phyloP scores from a whole-genome alignment of 495 filamentous ascomycete genomes.

The Aeminium ludgeri region DNA sequence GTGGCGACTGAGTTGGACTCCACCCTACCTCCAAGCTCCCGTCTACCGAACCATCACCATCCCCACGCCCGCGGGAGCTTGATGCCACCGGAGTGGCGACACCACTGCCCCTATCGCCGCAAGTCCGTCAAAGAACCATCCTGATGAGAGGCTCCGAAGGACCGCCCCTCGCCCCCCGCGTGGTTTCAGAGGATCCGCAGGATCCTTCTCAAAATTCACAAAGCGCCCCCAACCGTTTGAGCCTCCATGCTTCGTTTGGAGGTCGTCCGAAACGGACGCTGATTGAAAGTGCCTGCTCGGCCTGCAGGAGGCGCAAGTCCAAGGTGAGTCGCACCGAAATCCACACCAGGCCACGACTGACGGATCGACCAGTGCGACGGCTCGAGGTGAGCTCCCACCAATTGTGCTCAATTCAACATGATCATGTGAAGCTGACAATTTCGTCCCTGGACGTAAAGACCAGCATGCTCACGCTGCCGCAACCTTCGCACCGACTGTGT shows the following conservation, averaged over 20 bases:
- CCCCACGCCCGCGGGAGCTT: no score
- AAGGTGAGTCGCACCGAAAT: constrained; percentile 3
- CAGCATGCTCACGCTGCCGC: constrained; percentile 9
- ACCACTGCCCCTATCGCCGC: no score
- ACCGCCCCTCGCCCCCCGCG: no score
- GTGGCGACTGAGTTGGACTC: no score
- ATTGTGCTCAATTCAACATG: not conserved
- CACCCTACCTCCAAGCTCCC: no score
- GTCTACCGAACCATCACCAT: no score
- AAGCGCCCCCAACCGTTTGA: no score
- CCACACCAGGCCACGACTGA: not conserved
- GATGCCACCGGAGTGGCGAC: no score
- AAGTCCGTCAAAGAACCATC: no score
- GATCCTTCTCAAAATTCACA: no score
- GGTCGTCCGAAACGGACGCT: constrained; percentile 8
- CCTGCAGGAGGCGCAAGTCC: constrained; percentile 12
- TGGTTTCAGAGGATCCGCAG: no score
- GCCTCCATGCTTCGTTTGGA: not conserved
- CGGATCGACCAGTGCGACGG: constrained; percentile 7
- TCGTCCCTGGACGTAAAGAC: constrained; percentile 2
- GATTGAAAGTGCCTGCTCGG: constrained; percentile 14
- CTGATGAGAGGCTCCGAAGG: no score
- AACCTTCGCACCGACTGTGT: constrained; percentile 5
- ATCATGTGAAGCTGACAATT: not conserved
- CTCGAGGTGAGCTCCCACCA: constrained; percentile 1